Conservation (phyloP, 371 early-diverging fungal species). For the Mucor velutinosus region DNA sequence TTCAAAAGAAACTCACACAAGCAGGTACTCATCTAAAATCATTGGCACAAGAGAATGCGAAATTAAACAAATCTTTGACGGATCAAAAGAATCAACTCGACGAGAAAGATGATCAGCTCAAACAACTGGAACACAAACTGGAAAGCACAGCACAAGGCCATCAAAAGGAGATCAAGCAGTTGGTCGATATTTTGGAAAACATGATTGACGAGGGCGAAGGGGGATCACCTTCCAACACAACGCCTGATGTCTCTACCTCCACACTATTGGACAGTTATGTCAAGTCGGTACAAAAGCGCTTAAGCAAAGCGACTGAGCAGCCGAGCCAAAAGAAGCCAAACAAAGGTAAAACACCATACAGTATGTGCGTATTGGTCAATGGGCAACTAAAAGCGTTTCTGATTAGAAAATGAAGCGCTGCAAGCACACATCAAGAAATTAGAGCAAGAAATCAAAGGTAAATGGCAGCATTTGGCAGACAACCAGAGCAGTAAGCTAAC, state of each 20-base stretch:
- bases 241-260: slow-evolving; percentile 20
- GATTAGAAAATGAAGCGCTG: neutral
- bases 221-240: neutral
- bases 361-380: neutral
- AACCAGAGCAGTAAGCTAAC: neutral
- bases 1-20: slow-evolving; percentile 42
- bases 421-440: slow-evolving; percentile 4
- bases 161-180: slow-evolving; percentile 18
- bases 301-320: neutral
- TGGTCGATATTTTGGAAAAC: slow-evolving; percentile 19
- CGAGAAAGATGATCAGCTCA: neutral
- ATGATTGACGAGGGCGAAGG: neutral
- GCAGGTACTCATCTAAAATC: slow-evolving; percentile 54
- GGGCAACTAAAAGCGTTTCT: neutral
- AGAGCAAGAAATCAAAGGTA: slow-evolving; percentile 18
- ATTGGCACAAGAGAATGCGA: slow-evolving; percentile 43
- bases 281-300: slow-evolving; percentile 21
- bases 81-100: slow-evolving; percentile 10
- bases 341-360: slow-evolving; percentile 6
- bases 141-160: slow-evolving; percentile 17
- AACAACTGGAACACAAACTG: slow-evolving; percentile 8
- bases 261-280: slow-evolving; percentile 21
- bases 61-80: slow-evolving; percentile 20
- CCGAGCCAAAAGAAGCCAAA: neutral
- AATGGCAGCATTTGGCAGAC: neutral